Conservation (phyloP, 2,329 filamentous ascomycete genomes). For the Fusarium verticillioides region DNA sequence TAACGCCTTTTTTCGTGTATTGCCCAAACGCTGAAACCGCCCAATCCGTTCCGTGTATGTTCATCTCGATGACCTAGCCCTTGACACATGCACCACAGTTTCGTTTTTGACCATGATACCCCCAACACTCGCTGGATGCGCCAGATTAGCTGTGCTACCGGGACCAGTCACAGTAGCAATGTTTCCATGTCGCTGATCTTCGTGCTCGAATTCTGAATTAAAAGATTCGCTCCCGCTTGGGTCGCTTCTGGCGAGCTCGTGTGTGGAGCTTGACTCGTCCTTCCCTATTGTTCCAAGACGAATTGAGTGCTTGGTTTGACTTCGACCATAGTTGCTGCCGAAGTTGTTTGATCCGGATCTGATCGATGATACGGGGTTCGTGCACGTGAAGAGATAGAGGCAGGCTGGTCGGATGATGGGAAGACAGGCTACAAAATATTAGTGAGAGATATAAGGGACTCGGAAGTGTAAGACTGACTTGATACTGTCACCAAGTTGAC, state of each 20-base stretch:
- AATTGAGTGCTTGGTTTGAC: conserved; percentile 29
- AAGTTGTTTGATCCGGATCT: conserved; percentile 9
- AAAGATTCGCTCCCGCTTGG: conserved; percentile 5
- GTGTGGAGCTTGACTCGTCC: conserved; percentile 33
- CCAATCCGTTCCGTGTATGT: not conserved
- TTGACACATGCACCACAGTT: conserved; percentile 19
- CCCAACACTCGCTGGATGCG: not conserved
- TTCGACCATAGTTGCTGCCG: conserved; percentile 13
- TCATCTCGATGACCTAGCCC: not conserved
- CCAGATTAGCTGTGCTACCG: not conserved
- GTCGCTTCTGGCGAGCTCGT: conserved; percentile 24
- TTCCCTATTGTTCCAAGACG: conserved; percentile 18
- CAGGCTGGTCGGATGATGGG: conserved; percentile 36
- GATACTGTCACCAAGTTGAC: conserved; percentile 40
- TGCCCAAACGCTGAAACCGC: not conserved
- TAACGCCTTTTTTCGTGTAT: not conserved
- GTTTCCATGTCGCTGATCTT: conserved; percentile 2
- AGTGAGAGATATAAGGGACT: rapidly evolving
- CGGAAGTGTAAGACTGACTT: not conserved
- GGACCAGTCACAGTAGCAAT: conserved; percentile 8
- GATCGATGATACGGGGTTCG: not conserved
- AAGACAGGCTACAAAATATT: conserved; percentile 33
- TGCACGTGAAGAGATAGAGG: conserved; percentile 27
- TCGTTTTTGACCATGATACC: conserved; percentile 40
- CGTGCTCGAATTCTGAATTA: conserved; percentile 24